Evolutionary conservation across 495 filamentous ascomycete species (phyloP), one percentile per base, ranked within the genome.

Genomic region (Clavariopsis aquatica): DNA sequence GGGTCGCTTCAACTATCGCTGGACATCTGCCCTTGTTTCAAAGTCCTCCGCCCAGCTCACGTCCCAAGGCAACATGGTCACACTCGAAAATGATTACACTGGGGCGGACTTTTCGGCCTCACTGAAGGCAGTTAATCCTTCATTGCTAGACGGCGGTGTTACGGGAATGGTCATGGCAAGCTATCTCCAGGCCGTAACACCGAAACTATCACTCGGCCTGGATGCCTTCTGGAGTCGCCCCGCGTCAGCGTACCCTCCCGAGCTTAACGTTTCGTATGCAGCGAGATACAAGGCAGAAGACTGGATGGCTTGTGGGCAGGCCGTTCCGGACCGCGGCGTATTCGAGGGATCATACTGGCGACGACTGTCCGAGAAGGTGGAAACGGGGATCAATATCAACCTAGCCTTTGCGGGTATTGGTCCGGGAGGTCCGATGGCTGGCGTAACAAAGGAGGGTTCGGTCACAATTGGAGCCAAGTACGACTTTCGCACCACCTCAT

Each of bases 391-490:
- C 65, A 93, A 98, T 66, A 85, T 94, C 83, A 96, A 93, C 73
- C 84, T 99, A 57, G 84, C 89, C 67, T 87, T 96, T 71, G 83
- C 84, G 31, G 91, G 91, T 53, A 79, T 85, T 47, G 79, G 82
- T 52, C 78, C 76, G 36, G 72, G 76, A 27, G 81, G 81, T 31
- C 71, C 71, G 47, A 72, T 75, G 69, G 78, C 74, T 49, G 81
- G 78, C 29, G 74, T 86, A 52, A 83, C 84, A 70, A 91, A 90
- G 72, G 93, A 98, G 69, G 95, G 95, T 47, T 83, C 89, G 52
- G 92, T 94, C 58, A 89, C 92, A 43, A 82, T 97, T 69, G 95
- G 94, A 72, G 92, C 91, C 69, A 99, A 98, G 79, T 99, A 99
- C 76, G 94, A 98, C 73, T 99, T 99, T 87, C 83, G 91, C 61